Percentiles rank a stretch among this genome's conserved stretches.
Conservation (phyloP, 208 protist genomes). For the Entamoeba nuttalli region DNA sequence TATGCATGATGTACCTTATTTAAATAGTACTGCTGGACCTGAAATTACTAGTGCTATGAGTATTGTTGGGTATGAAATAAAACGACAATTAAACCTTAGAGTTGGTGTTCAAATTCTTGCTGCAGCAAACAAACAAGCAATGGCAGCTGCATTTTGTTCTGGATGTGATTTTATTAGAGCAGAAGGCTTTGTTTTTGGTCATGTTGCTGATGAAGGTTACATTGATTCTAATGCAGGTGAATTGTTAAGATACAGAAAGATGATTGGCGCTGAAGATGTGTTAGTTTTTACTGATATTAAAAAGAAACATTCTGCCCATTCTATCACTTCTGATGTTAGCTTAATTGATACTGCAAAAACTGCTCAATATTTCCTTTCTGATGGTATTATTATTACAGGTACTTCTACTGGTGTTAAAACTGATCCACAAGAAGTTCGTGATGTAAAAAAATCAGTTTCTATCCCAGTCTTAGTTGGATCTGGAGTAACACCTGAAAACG, state of each 20-base stretch:
- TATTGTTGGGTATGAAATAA: background rate
- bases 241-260: background rate
- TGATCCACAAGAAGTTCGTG: background rate
- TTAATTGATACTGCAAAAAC: background rate
- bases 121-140: background rate
- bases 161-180: background rate
- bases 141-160: background rate
- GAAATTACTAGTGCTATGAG: background rate
- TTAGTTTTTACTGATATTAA: background rate
- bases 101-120: background rate
- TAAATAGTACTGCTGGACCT: background rate
- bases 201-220: background rate
- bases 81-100: background rate
- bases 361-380: background rate
- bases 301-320: background rate
- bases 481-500: background rate
- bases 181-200: background rate
- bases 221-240: background rate
- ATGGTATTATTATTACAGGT: background rate
- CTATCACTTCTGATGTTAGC: background rate
- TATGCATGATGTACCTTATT: background rate
- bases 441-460: background rate
- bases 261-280: background rate
- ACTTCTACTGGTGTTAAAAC: background rate
- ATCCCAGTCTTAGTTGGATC: background rate